Percentiles rank a stretch among this genome's conserved stretches.
Evolutionary conservation across 2,329 filamentous ascomycete genomes (phyloP).

Genomic region (Celoporthe dispersa): DNA sequence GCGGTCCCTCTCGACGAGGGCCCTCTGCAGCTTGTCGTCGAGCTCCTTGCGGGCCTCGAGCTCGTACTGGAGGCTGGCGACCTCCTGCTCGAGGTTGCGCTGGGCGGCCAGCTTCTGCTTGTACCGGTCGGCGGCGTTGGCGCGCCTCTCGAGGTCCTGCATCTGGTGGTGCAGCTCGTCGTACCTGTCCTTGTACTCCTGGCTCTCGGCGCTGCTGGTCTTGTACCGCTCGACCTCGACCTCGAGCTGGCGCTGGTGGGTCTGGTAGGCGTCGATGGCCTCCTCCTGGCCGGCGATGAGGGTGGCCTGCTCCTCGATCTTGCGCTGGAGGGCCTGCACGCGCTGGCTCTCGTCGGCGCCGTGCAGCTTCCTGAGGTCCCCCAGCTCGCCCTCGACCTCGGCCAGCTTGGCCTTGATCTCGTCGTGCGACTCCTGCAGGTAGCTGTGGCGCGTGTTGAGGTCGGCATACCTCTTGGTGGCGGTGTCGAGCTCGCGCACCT

Average conservation of each 20-base stretch:
- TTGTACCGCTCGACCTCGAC: constrained; percentile 55
- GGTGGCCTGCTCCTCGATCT: constrained; percentile 69
- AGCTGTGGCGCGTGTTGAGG: constrained; percentile 62
- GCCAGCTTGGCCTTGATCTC: constrained; percentile 67
- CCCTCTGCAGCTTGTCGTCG: constrained; percentile 39
- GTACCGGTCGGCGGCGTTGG: constrained; percentile 65
- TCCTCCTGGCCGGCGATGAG: constrained; percentile 73
- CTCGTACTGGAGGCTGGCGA: constrained; percentile 59
- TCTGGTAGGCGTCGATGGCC: constrained; percentile 59
- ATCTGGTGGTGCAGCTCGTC: constrained; percentile 63
- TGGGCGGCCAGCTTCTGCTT: constrained; percentile 66
- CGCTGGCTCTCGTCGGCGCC: constrained; percentile 56
- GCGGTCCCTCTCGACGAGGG: constrained; percentile 37
- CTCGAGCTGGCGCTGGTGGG: constrained; percentile 50
- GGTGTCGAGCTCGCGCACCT: constrained; percentile 45
- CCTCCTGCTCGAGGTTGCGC: constrained; percentile 59
- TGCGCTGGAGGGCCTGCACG: constrained; percentile 58
- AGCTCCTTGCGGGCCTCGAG: constrained; percentile 48
- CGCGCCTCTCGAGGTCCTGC: constrained; percentile 63
- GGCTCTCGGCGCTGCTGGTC: constrained; percentile 51
- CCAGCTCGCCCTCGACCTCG: constrained; percentile 58
- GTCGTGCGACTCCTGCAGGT: constrained; percentile 66
- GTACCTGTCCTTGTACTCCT: constrained; percentile 62
- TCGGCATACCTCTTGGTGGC: constrained; percentile 63
- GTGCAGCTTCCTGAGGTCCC: constrained; percentile 54